Percentiles rank a stretch among this genome's conserved stretches.
Evolutionary conservation across 768 basidiomycete genomes (phyloP).

Genomic region (Mycena capillaripes): DNA sequence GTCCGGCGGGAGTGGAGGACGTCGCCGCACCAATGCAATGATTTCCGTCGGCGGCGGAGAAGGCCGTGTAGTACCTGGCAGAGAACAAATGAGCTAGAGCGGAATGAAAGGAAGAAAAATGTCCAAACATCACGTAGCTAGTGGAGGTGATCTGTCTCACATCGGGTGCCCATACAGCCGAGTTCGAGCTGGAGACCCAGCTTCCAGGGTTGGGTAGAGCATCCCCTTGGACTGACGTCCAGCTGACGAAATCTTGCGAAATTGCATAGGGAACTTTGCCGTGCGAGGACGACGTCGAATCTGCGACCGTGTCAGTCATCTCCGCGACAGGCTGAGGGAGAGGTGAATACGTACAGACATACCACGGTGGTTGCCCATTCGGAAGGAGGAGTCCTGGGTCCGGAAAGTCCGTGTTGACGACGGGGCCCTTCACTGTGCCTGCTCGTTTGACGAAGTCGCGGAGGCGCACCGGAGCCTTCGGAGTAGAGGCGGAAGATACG

Average conservation of each 20-base stretch:
- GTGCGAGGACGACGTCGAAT: not conserved
- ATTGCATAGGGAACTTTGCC: not conserved
- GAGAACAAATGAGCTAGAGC: not conserved
- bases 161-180: not conserved
- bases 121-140: not conserved
- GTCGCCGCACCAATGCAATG: not conserved
- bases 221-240: not conserved
- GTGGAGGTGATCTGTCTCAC: not conserved
- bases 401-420: not conserved
- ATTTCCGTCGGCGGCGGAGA: not conserved
- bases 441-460: not conserved
- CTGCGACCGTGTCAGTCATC: not conserved
- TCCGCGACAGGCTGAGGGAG: not conserved
- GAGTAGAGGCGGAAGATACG: not conserved
- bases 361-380: not conserved
- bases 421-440: not conserved
- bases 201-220: not conserved
- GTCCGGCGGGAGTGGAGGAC: not conserved
- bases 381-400: not conserved
- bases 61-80: not conserved
- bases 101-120: not conserved
- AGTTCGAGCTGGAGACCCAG: not conserved
- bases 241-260: not conserved
- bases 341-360: constrained; percentile 1
- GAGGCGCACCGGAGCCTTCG: not conserved